Base-by-base conservation (phyloP, 495 filamentous ascomycete species). In the Neohortaea acidophila region DNA sequence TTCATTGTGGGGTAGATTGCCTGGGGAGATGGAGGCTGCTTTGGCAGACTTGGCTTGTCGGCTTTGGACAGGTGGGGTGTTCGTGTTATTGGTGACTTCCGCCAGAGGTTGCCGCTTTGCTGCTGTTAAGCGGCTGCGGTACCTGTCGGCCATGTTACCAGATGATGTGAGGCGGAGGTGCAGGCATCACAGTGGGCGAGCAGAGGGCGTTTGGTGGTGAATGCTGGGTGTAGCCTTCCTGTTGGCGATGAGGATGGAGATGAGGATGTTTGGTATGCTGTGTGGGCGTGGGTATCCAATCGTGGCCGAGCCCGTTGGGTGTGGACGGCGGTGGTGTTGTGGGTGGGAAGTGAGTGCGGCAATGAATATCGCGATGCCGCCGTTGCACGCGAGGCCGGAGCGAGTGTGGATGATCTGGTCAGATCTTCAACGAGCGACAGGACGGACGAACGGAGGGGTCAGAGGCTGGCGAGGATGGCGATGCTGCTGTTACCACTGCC, bases 1-100 rank as follows among this genome's bases (percentile, higher is more conserved):
- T 40, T 53, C 59, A 44, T 62, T 64, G 38, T 63, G 63, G 25
- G 52, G 57, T 32, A 60, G 41, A 21, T 42, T 41, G 7, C 31
- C 43, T 15, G 45, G 41, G 3, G 54, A 52, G 8, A 40, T 38
- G 4, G 51, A 52, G 29, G n/a, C n/a, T 1, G 24, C 27, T 33
- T 44, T 43, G 19, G 13, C 23, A 3, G 22, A 17, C 23, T 43
- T 36, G 31, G 20, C 21, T 10, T 36, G 17, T n/a, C 24, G 47
- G 13, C 28, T 26, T 19, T 38, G 44, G 7, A 43, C 33, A 2
- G 48, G 35, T n/a, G 47, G 44, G 33, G 69, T 61, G 51, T 68
- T 71, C 14, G 61, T 48, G 48, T 62, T 53, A 36, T 58, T 59
- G 3, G 64, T 62, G 7, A 61, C 62, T 47, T 74, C 70, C 23